Evolutionary conservation across 2,329 filamentous ascomycete genomes (phyloP).

Genomic region (Neonectria ditissima): DNA sequence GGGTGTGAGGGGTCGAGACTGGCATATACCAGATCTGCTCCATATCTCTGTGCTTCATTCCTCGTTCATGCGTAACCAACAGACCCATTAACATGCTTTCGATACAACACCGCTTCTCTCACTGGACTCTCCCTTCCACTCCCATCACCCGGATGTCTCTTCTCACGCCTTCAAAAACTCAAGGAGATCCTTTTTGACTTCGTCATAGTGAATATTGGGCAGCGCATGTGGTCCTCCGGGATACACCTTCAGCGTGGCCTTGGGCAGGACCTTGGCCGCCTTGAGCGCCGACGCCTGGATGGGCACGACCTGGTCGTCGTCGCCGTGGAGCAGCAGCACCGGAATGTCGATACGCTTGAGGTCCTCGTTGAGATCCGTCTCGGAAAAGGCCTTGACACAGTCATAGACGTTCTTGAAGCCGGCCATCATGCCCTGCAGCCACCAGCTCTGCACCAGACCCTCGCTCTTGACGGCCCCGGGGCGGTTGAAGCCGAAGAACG

Average conservation of each 20-base stretch:
- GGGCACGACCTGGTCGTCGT: conserved; percentile 56
- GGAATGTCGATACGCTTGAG: conserved; percentile 54
- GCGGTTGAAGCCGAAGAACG: conserved; percentile 67
- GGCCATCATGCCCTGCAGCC: conserved; percentile 53
- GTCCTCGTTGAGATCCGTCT: conserved; percentile 56
- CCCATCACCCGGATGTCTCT: too few relatives aligned
- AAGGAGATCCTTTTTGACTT: conserved; percentile 53
- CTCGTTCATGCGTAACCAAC: not conserved
- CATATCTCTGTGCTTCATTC: not conserved
- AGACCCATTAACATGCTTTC: not conserved
- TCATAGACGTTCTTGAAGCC: conserved; percentile 55
- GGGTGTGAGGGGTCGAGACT: not conserved
- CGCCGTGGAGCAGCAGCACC: conserved; percentile 54
- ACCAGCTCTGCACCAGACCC: conserved; percentile 55
- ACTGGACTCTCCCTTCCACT: too few relatives aligned
- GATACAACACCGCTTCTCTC: too few relatives aligned
- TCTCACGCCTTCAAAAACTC: conserved; percentile 41
- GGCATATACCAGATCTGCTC: not conserved
- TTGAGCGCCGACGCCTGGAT: conserved; percentile 47
- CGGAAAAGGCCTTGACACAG: conserved; percentile 54
- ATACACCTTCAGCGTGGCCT: conserved; percentile 55
- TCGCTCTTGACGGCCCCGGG: conserved; percentile 37
- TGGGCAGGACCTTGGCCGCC: conserved; percentile 50
- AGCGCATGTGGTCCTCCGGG: conserved; percentile 53
- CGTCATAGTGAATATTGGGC: conserved; percentile 50